Conservation (phyloP, 306 rosid species). For the Vigna unguiculata region DNA sequence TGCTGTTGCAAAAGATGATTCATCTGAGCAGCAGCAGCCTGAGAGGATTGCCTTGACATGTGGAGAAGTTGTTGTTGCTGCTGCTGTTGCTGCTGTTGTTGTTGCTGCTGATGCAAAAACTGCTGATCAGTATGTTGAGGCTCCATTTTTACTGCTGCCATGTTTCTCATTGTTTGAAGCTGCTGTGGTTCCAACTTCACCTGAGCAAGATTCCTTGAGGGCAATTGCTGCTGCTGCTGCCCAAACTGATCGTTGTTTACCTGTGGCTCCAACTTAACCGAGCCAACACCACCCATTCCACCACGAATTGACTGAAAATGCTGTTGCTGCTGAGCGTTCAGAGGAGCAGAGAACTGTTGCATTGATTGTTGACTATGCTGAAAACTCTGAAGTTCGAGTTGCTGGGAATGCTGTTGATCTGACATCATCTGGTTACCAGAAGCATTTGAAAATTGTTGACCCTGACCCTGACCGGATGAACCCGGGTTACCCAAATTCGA, state of each 20-base stretch:
- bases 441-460: conserved; percentile 76
- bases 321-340: conserved; percentile 70
- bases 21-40: conserved; percentile 84
- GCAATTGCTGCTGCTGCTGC: conserved; percentile 75
- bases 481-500: conserved; percentile 74
- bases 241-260: conserved; percentile 76
- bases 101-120: conserved; percentile 71
- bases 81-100: conserved; percentile 62
- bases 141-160: conserved; percentile 76
- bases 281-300: conserved; percentile 68
- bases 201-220: conserved; percentile 64
- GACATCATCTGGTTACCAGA: conserved; percentile 70
- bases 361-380: conserved; percentile 81
- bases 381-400: conserved; percentile 72
- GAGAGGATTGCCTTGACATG: conserved; percentile 88
- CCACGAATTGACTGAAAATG: conserved; percentile 85
- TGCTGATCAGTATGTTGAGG: conserved; percentile 80
- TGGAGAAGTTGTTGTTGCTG: conserved; percentile 86
- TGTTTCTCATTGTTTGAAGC: conserved; percentile 65
- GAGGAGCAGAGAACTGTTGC: conserved; percentile 78
- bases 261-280: conserved; percentile 85
- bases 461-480: conserved; percentile 69
- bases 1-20: conserved; percentile 78
- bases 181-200: conserved; percentile 88
- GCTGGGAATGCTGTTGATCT: conserved; percentile 87